Conservation (phyloP, 495 filamentous ascomycete species). For the Daldinia bambusicola region DNA sequence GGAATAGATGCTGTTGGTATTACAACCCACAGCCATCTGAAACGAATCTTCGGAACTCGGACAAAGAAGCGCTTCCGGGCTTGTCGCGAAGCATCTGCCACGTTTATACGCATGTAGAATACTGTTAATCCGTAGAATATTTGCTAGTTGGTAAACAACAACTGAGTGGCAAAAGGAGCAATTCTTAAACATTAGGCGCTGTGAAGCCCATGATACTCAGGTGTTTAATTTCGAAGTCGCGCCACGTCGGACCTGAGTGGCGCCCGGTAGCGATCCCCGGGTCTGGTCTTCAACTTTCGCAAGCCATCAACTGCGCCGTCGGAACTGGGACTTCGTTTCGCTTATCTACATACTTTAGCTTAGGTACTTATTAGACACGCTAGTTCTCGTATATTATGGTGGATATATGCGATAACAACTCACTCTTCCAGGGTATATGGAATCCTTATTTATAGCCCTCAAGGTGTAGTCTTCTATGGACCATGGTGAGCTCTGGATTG, state of each 20-base stretch:
- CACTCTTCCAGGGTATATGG: neutral
- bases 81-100: no score
- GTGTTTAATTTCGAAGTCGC: neutral
- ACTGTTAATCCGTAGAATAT: no score
- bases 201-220: neutral
- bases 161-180: neutral
- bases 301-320: constrained; percentile 23
- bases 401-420: neutral
- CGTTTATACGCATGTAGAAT: no score
- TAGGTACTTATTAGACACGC: neutral
- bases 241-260: constrained; percentile 7
- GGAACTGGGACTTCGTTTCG: constrained; percentile 16
- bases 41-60: neutral
- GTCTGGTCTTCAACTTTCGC: constrained; percentile 11
- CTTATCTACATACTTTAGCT: neutral
- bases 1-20: neutral
- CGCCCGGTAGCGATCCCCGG: constrained; percentile 15
- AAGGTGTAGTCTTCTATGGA: neutral
- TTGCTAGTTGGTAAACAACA: neutral
- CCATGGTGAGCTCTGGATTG: constrained; percentile 2
- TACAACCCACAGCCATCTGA: neutral
- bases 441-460: constrained; percentile 5
- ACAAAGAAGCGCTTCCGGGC: no score
- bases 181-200: neutral
- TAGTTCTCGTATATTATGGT: neutral